A percentile compares a stretch with the other conserved stretches of the same genome.
Evolutionary conservation across 2,329 filamentous ascomycete genomes (phyloP).

Genomic region (Hymenoscyphus occultus): DNA sequence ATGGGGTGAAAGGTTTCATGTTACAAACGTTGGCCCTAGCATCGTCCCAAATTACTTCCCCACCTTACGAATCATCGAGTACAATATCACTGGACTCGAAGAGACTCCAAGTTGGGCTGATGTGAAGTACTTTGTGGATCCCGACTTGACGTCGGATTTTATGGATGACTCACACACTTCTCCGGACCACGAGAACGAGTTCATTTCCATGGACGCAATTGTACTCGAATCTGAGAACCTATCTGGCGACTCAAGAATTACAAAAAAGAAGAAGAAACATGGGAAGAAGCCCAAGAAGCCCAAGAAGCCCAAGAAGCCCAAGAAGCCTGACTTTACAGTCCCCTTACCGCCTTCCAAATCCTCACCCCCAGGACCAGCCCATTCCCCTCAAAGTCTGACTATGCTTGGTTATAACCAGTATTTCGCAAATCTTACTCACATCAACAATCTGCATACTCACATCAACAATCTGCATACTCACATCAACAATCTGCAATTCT

Average conservation of each 20-base stretch:
- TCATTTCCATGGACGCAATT: slow-evolving; percentile 3
- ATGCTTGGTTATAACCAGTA: slow-evolving; percentile 83
- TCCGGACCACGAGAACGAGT: slow-evolving; percentile 9
- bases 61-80: slow-evolving; percentile 84
- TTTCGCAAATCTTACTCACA: slow-evolving; percentile 86
- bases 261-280: slow-evolving; percentile 42
- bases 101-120: slow-evolving; percentile 26
- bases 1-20: slow-evolving; percentile 80
- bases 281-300: slow-evolving; percentile 45
- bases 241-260: not conserved
- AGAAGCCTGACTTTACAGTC: slow-evolving; percentile 56
- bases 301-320: slow-evolving; percentile 38
- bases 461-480: too few species aligned
- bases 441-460: slow-evolving; percentile 52
- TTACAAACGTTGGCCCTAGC: slow-evolving; percentile 79
- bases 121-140: slow-evolving; percentile 7
- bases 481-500: slow-evolving; percentile 67
- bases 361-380: slow-evolving; percentile 79
- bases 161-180: slow-evolving; percentile 18
- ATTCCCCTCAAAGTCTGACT: slow-evolving; percentile 79
- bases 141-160: slow-evolving; percentile 20
- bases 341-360: slow-evolving; percentile 72
- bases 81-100: slow-evolving; percentile 66
- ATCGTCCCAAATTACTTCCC: slow-evolving; percentile 92
- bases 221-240: slow-evolving; percentile 7